These are phyloP conservation scores for Dissophora ornata DNA, from an alignment of 192 early-diverging fungal species.

Conservation along the genomic window DNA sequence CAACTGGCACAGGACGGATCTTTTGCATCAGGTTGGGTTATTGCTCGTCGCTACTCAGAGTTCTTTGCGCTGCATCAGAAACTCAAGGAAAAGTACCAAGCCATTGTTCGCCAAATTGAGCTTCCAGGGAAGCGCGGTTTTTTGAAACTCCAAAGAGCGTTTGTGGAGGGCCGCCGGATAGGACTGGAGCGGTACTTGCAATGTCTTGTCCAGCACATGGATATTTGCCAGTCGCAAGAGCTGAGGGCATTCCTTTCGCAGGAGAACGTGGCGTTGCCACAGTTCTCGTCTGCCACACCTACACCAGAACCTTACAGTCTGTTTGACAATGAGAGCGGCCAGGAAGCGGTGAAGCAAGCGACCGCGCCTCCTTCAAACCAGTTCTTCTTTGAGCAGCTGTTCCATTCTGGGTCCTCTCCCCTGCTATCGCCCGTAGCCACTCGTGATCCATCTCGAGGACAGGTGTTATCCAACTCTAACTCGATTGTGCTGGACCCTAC, in stretches of 20 bases:
- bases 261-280: conserved; percentile 59
- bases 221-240: conserved; percentile 70
- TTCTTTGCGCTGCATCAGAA: conserved; percentile 84
- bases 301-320: not conserved
- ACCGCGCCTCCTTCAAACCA: conserved; percentile 7
- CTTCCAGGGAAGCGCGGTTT: conserved; percentile 82
- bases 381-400: conserved; percentile 43
- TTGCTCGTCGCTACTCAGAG: conserved; percentile 85
- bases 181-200: conserved; percentile 82
- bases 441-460: not conserved
- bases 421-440: conserved; percentile 4
- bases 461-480: not conserved
- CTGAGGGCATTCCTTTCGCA: conserved; percentile 81
- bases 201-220: conserved; percentile 60
- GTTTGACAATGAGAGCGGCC: conserved; percentile 10
- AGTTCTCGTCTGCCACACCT: conserved; percentile 18
- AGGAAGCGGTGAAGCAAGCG: not conserved
- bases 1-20: conserved; percentile 64
- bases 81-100: conserved; percentile 65
- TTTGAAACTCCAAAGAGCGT: conserved; percentile 68
- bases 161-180: conserved; percentile 76
- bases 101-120: conserved; percentile 70
- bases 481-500: not conserved
- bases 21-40: conserved; percentile 76
- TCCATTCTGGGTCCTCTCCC: conserved; percentile 35